Percentiles rank a stretch among this genome's conserved stretches.
These are phyloP conservation scores for Colletotrichum brevisporum DNA, from an alignment of 2,329 filamentous ascomycete species.

Conservation along the genomic window DNA sequence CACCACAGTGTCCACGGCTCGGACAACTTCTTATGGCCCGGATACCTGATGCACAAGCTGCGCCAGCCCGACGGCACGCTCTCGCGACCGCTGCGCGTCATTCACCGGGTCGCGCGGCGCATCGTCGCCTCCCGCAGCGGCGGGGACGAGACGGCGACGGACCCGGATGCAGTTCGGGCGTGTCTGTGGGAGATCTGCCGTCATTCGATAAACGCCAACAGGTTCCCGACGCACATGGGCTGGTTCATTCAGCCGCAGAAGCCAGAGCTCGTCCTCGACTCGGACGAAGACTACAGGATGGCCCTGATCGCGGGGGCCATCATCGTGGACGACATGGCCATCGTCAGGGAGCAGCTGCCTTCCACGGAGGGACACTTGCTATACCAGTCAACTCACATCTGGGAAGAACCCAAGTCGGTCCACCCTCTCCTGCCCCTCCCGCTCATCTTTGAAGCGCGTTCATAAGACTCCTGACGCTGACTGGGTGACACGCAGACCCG, in stretches of 20 bases:
- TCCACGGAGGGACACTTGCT: background rate
- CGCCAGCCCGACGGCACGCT: constrained; percentile 4
- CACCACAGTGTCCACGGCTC: background rate
- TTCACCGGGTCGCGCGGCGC: constrained; percentile 6
- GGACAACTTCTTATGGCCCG: background rate
- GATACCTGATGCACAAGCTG: constrained; percentile 16
- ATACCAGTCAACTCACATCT: background rate
- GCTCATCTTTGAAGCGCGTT: too few species aligned
- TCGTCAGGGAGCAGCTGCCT: constrained; percentile 1
- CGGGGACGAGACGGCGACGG: background rate
- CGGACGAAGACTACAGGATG: constrained; percentile 6
- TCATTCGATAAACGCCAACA: too few species aligned
- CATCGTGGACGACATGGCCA: constrained; percentile 1
- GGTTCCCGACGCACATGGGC: too few species aligned
- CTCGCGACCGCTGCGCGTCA: constrained; percentile 5
- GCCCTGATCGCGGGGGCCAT: constrained; percentile 4
- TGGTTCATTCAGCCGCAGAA: background rate
- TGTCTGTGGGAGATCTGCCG: constrained; percentile 12
- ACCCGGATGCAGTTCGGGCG: constrained; percentile 1
- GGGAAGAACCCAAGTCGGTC: background rate
- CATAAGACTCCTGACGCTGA: too few species aligned
- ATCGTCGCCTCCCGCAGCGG: constrained; percentile 6
- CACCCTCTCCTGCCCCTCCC: too few species aligned
- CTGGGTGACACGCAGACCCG: too few species aligned
- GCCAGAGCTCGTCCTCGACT: background rate